A percentile compares a stretch with the other conserved stretches of the same genome.
Evolutionary conservation across 2,329 filamentous ascomycete species (phyloP).

Genomic region (Lasiodiplodia sp.): DNA sequence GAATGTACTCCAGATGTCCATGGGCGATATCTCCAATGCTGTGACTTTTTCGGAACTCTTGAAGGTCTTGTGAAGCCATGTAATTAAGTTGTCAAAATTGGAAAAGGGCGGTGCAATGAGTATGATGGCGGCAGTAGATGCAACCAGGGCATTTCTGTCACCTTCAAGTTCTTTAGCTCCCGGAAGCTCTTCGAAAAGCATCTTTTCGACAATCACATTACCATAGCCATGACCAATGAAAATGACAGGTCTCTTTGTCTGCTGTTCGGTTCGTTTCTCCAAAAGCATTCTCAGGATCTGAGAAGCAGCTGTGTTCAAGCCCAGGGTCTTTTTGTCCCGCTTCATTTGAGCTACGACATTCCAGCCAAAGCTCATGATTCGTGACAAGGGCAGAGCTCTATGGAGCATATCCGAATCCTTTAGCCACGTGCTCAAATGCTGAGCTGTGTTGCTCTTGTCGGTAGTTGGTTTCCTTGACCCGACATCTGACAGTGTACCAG

Average conservation of each 20-base stretch:
- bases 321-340: too few relatives aligned
- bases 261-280: neutral
- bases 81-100: neutral
- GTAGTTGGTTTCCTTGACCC: too few relatives aligned
- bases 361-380: conserved; percentile 2
- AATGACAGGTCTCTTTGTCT: neutral
- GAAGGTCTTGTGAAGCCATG: neutral
- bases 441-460: too few relatives aligned
- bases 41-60: neutral
- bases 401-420: conserved; percentile 7
- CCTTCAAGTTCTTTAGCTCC: neutral
- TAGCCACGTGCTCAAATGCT: neutral
- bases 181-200: conserved; percentile 7
- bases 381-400: conserved; percentile 1
- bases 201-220: conserved; percentile 9
- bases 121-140: neutral
- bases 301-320: neutral
- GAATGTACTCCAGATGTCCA: neutral
- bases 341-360: neutral
- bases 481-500: too few relatives aligned
- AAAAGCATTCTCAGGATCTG: neutral
- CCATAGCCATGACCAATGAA: conserved; percentile 25
- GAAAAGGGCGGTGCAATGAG: neutral
- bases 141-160: neutral
- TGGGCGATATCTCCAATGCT: neutral